Evolutionary conservation across 2,329 filamentous ascomycete species (phyloP), one percentile per base, ranked within the genome.

Genomic region (Lizonia empirigonia): DNA sequence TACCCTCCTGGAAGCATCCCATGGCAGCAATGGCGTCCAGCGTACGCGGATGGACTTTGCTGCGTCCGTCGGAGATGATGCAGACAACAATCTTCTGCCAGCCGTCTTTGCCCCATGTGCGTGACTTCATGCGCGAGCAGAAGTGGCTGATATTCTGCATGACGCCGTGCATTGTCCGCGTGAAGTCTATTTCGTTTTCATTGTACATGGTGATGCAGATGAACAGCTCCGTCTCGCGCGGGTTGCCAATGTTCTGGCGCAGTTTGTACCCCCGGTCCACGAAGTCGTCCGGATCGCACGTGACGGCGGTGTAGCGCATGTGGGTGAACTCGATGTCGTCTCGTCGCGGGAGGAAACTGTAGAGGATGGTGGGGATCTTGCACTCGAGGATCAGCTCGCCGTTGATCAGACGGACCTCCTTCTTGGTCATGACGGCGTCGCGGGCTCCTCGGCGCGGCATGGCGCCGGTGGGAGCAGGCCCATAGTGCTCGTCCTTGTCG

Each of bases 21-120:
- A 99, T 94, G 24, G 94, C 94, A 9, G 95, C 94, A 55, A 99
- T 78, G 5, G 91, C 94, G 71, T 99, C 95, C 1, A 99, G 82
- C 0, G 94, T 97, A 49, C 94, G 84, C 10, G 91, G 91, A 70
- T 99, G 91, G 24, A 99, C 93, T 75, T 91, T 91, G 79, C 91
- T 86, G 66, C 95, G 88, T 18, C 94, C 94, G 71, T 99, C 94
- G 1, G 91, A 92, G 51, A 99, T 92, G 68, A 99, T 89, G 70
- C 91, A 97, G 0, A 99, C 93, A 0, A 99, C 94, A 67, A 99
- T 97, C 79, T 99, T 99, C 76, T 99, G 91, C 94, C 94, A 99
- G 4, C 94, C 94, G 44, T 90, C 85, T 63, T 96, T 95, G 30
- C 94, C 95, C 94, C 94, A 99, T 0, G 92, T 97, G 52, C 94